These are phyloP conservation scores for Beauveria sp. DNA, from an alignment of 2,329 filamentous ascomycete genomes.

Conservation along the genomic window DNA sequence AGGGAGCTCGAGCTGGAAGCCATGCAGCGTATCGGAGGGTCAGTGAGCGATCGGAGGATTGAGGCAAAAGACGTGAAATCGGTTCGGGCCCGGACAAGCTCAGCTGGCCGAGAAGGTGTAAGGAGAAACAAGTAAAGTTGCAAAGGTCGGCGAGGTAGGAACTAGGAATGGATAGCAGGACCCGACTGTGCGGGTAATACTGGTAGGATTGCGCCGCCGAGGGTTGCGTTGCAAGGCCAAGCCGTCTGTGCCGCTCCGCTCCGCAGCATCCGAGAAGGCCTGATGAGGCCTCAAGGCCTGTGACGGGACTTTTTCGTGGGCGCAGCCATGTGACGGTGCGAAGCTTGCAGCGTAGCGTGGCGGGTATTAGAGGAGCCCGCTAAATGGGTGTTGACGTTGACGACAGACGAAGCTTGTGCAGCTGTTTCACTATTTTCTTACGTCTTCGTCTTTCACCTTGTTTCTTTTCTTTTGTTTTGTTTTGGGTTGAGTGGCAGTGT, in stretches of 20 bases:
- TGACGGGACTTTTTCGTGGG: constrained; percentile 15
- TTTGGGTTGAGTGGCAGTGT: not conserved
- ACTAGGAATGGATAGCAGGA: not conserved
- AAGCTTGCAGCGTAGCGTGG: not conserved
- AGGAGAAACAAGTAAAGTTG: not conserved
- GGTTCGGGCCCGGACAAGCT: constrained; percentile 3
- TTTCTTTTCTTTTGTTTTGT: not conserved
- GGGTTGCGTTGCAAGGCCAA: not conserved
- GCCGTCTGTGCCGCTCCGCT: not conserved
- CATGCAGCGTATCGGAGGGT: not conserved
- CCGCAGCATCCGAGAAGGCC: constrained; percentile 12
- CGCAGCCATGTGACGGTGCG: constrained; percentile 14
- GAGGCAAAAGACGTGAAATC: not conserved
- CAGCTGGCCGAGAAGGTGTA: not conserved
- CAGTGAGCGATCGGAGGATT: not conserved
- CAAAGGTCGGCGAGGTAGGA: not conserved
- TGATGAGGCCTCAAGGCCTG: not conserved
- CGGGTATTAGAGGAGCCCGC: not conserved
- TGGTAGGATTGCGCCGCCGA: no score
- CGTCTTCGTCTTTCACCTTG: not conserved
- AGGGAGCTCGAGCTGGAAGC: not conserved
- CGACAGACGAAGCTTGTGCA: not conserved
- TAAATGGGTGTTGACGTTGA: constrained; percentile 4
- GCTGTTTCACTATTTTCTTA: not conserved
- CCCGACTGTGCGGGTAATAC: not conserved